Evolutionary conservation across 108 stramenopile genomes (phyloP), one percentile per base, ranked within the genome.

Genomic region (Aurantiochytrium sp.): DNA sequence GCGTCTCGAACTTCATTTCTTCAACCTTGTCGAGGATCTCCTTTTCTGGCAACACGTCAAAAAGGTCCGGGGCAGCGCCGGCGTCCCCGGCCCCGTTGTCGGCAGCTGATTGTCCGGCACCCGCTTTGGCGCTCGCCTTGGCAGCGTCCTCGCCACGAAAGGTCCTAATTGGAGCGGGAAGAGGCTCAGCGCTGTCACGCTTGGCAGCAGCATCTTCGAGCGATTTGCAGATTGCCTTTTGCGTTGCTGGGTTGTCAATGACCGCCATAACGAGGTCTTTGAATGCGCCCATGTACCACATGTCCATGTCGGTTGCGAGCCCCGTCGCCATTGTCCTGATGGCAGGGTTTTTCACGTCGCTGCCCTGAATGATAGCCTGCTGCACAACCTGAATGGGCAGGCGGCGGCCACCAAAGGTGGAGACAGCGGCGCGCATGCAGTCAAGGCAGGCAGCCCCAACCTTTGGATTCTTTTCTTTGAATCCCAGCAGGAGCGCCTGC

Each of bases 401-500:
- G 18, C 51, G 45, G 19, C 45, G 45, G 76, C 49, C 76, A 45
- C 76, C 76, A 83, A 83, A 83, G 25, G 19, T 45, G 16, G 19
- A 14, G 19, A 83, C 51, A 6, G 76, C 76, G 49, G 76, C 45
- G 25, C 76, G 76, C n/a, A 83, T 25, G 76, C 76, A 83, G 16
- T 53, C 76, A 83, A 83, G 49, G 0, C 76, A 83, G 76, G 76
- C 76, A 6, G 45, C 49, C 10, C 76, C 76, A 3, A 83, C 76
- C 23, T 83, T 83, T 83, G 76, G 76, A 53, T 83, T 83, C 51
- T 83, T 83, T 45, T 83, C 76, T 45, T 83, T 53, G 76, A 83
- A 3, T 53, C 76, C 76, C 6, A 25, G n/a, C 49, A 53, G 12
- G n/a, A 83, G 51, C 16, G 76, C 76, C 76, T 83, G 76, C 51